phyloP scores from a whole-genome alignment of 2,329 filamentous ascomycete species.

The Talaromyces piceae region DNA sequence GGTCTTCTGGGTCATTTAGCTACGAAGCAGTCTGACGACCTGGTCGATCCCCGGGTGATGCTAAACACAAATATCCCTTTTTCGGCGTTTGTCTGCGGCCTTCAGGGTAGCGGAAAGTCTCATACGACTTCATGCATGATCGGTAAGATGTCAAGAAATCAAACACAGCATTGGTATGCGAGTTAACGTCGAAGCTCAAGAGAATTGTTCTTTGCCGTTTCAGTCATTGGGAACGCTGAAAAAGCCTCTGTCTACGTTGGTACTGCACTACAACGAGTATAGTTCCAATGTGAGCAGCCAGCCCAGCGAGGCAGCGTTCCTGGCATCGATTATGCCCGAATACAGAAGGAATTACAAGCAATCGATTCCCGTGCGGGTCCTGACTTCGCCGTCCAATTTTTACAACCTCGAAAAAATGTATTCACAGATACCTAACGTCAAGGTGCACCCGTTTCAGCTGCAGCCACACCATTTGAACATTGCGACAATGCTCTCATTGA shows the following conservation, averaged over 20 bases:
- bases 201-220: constrained; percentile 11
- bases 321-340: constrained; percentile 11
- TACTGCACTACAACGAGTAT: constrained; percentile 51
- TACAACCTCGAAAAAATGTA: constrained; percentile 16
- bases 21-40: constrained; percentile 7
- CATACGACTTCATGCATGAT: constrained; percentile 54
- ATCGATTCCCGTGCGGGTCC: constrained; percentile 16
- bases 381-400: constrained; percentile 20
- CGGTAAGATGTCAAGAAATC: constrained; percentile 32
- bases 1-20: constrained; percentile 10
- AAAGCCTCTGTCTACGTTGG: constrained; percentile 45
- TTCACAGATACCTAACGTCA: constrained; percentile 18
- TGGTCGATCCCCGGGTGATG: constrained; percentile 11
- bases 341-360: constrained; percentile 6
- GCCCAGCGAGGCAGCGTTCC: constrained; percentile 45
- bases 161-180: constrained; percentile 6
- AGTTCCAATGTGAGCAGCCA: constrained; percentile 28
- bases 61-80: constrained; percentile 12
- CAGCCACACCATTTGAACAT: constrained; percentile 17
- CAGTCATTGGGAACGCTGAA: constrained; percentile 36
- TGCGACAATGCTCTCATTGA: constrained; percentile 18
- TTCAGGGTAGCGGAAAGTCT: constrained; percentile 56
- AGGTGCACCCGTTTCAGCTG: constrained; percentile 15
- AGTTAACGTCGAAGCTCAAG: constrained; percentile 1
- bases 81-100: constrained; percentile 52